phyloP scores from a whole-genome alignment of 2,329 filamentous ascomycete genomes.

The Paracamarosporium sp. region DNA sequence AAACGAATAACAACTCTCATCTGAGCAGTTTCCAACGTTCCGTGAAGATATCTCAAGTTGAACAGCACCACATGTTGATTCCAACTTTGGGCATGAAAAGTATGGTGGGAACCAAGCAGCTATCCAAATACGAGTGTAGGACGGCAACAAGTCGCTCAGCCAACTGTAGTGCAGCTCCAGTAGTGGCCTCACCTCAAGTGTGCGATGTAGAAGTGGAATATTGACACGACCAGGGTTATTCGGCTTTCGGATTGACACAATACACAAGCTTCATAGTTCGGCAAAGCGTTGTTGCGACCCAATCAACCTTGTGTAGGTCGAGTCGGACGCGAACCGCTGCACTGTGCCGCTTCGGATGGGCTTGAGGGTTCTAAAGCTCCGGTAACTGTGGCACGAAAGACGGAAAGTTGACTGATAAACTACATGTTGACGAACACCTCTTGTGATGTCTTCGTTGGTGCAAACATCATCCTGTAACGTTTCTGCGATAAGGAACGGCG shows the following conservation, averaged over 20 bases:
- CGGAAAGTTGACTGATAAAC: constrained; percentile 6
- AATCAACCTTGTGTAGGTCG: neutral
- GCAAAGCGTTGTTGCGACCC: constrained; percentile 2
- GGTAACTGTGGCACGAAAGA: neutral
- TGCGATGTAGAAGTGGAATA: constrained; percentile 1
- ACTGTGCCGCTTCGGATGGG: neutral
- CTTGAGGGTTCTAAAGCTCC: neutral
- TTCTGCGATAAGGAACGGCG: neutral
- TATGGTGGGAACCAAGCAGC: neutral
- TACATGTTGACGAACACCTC: constrained; percentile 12
- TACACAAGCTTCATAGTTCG: neutral
- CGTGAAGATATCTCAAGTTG: neutral
- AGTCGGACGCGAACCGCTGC: neutral
- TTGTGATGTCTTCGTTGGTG: neutral
- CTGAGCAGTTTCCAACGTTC: neutral
- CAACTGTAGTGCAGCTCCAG: constrained; percentile 5
- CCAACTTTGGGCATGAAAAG: neutral
- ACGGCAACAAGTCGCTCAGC: neutral
- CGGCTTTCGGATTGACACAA: neutral
- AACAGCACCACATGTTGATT: neutral
- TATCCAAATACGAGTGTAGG: neutral
- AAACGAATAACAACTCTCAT: neutral
- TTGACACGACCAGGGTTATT: constrained; percentile 11
- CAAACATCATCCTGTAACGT: neutral
- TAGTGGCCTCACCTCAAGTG: neutral